A percentile compares a stretch with the other conserved stretches of the same genome.
Evolutionary conservation across 2,329 filamentous ascomycete genomes (phyloP).

Genomic region (Fusarium tuaranense): DNA sequence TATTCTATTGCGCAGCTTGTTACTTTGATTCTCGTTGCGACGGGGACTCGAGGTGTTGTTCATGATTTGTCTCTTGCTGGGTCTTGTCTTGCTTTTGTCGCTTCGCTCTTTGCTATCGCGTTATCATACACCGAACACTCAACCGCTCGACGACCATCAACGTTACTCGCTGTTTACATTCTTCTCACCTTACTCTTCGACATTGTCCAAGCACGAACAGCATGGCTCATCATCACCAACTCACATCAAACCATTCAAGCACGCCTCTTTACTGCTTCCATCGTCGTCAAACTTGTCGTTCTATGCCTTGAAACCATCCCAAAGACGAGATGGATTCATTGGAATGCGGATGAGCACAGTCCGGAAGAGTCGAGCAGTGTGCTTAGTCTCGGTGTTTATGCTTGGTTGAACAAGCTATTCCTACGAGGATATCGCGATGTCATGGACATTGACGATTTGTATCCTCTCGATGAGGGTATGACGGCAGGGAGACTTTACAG

Average conservation of each 20-base stretch:
- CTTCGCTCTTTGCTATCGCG: conserved; percentile 43
- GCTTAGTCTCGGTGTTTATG: conserved; percentile 47
- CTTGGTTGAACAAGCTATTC: conserved; percentile 53
- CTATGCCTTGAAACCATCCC: conserved; percentile 53
- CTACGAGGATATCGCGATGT: conserved; percentile 51
- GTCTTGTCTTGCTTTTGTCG: conserved; percentile 40
- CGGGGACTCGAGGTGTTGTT: conserved; percentile 21
- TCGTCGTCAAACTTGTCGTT: conserved; percentile 50
- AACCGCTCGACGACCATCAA: conserved; percentile 54
- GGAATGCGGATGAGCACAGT: conserved; percentile 53
- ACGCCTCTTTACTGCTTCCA: conserved; percentile 49
- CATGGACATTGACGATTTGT: conserved; percentile 49
- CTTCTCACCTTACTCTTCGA: conserved; percentile 59
- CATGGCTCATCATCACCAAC: conserved; percentile 51
- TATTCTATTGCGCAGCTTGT: conserved; percentile 49
- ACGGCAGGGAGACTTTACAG: conserved; percentile 33
- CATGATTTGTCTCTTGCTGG: conserved; percentile 45
- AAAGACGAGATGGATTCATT: conserved; percentile 54
- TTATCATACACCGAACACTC: conserved; percentile 53
- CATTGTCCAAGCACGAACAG: conserved; percentile 54
- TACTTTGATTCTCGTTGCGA: conserved; percentile 46
- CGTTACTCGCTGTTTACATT: conserved; percentile 56
- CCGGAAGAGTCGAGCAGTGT: conserved; percentile 52
- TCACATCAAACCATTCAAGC: conserved; percentile 35
- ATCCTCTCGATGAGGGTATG: conserved; percentile 49